phyloP scores from a whole-genome alignment of 1,139 yeast genomes.

The Yamadazyma atmosphaerica region DNA sequence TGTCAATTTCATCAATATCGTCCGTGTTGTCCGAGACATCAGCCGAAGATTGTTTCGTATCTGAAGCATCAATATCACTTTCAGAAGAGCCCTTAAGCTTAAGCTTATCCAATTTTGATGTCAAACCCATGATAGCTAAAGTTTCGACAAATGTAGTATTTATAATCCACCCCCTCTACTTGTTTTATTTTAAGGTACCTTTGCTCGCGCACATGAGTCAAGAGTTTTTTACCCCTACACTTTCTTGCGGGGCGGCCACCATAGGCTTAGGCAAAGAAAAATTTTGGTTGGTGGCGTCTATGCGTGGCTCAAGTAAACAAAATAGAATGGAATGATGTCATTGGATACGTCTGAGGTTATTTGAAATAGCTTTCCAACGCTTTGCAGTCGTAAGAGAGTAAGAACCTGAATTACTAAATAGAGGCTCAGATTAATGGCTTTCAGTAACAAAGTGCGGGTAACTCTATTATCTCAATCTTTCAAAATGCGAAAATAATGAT shows the following conservation, averaged over 20 bases:
- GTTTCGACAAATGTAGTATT: not conserved
- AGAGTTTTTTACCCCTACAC: conserved; percentile 1
- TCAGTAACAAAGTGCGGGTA: not conserved
- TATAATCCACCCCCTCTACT: not conserved
- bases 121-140: conserved; percentile 28
- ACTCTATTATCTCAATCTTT: not conserved
- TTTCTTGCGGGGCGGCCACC: not conserved
- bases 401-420: no score
- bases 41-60: conserved; percentile 7
- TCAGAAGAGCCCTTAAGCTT: conserved; percentile 19
- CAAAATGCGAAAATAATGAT: not conserved
- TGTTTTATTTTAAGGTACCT: not conserved
- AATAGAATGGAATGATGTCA: no score
- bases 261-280: not conserved
- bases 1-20: conserved; percentile 89
- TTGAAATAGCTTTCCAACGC: no score
- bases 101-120: conserved; percentile 34
- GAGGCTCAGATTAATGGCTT: no score
- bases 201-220: conserved; percentile 3
- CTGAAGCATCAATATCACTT: not conserved
- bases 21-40: conserved; percentile 13
- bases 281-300: not conserved
- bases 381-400: no score
- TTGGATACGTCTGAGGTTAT: no score
- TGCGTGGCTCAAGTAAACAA: no score